Conservation (phyloP, 352 stramenopile genomes). For the Pythium brassicae region DNA sequence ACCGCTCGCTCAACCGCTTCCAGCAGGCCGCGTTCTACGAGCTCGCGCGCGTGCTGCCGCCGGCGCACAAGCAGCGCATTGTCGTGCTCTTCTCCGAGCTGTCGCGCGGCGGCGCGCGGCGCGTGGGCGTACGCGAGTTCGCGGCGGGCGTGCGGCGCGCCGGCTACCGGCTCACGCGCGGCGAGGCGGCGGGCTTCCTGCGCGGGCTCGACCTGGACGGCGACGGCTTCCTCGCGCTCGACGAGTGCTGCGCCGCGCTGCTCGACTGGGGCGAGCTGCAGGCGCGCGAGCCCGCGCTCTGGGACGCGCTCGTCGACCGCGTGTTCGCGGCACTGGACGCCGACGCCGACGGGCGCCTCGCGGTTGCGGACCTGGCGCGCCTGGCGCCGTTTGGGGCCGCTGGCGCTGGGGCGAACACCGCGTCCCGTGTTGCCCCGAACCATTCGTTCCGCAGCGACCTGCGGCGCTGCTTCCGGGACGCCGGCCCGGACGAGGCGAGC, state of each 20-base stretch:
- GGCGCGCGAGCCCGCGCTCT: slow-evolving; percentile 24
- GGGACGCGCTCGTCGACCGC: slow-evolving; percentile 22
- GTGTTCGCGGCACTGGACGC: slow-evolving; percentile 51
- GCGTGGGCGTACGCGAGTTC: slow-evolving; percentile 54
- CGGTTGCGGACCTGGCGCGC: slow-evolving; percentile 35
- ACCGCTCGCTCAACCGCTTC: slow-evolving; percentile 66
- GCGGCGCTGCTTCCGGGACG: slow-evolving; percentile 51
- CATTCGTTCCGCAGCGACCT: slow-evolving; percentile 67
- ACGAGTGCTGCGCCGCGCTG: slow-evolving; percentile 68
- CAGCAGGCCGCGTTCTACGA: slow-evolving; percentile 64
- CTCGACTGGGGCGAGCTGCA: slow-evolving; percentile 67
- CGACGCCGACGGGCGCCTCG: slow-evolving; percentile 46
- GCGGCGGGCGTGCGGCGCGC: slow-evolving; percentile 39
- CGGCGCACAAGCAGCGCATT: slow-evolving; percentile 51
- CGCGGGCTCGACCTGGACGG: slow-evolving; percentile 55
- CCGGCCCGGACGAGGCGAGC: slow-evolving; percentile 30
- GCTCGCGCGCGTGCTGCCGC: slow-evolving; percentile 42
- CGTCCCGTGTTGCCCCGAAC: slow-evolving; percentile 6
- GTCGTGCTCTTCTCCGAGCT: slow-evolving; percentile 69
- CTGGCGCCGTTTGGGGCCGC: slow-evolving; percentile 45
- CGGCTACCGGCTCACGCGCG: slow-evolving; percentile 57
- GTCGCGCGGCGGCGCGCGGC: slow-evolving; percentile 35
- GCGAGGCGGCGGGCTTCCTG: slow-evolving; percentile 60
- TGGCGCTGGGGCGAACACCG: too few relatives aligned
- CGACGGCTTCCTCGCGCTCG: slow-evolving; percentile 47